A percentile compares a stretch with the other conserved stretches of the same genome.
phyloP scores from a whole-genome alignment of 2,329 filamentous ascomycete genomes.

The Talaromyces sp. region DNA sequence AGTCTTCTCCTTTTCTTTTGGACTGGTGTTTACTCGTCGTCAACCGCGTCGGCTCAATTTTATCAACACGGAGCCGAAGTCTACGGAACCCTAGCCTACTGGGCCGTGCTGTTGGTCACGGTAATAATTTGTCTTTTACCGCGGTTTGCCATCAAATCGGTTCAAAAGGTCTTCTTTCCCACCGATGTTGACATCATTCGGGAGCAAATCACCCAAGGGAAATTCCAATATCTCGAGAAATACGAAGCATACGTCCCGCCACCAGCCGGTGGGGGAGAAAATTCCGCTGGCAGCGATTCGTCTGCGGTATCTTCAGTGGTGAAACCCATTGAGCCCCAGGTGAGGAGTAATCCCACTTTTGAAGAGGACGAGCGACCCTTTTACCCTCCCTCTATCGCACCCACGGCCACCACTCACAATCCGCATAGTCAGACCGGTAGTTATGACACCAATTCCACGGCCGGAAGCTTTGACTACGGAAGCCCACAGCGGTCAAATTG shows the following conservation, averaged over 20 bases:
- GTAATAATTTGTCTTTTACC: conserved; percentile 80
- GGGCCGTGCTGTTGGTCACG: conserved; percentile 75
- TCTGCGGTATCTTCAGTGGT: conserved; percentile 36
- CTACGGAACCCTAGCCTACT: conserved; percentile 78
- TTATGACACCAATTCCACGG: conserved; percentile 82
- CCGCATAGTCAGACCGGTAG: conserved; percentile 83
- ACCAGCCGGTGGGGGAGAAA: conserved; percentile 15
- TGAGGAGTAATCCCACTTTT: conserved; percentile 60
- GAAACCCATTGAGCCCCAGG: conserved; percentile 51
- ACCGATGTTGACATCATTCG: conserved; percentile 93
- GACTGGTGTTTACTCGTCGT: conserved; percentile 80
- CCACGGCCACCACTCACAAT: conserved; percentile 73
- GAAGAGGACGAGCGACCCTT: conserved; percentile 89
- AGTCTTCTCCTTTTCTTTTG: conserved; percentile 88
- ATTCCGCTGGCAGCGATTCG: conserved; percentile 29
- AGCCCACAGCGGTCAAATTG: conserved; percentile 52
- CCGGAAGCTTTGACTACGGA: conserved; percentile 46
- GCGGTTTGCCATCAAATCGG: conserved; percentile 76
- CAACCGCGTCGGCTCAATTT: conserved; percentile 57
- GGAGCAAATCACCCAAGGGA: conserved; percentile 79
- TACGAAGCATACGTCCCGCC: conserved; percentile 47
- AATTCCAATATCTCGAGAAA: conserved; percentile 67
- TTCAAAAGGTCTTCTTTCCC: conserved; percentile 92
- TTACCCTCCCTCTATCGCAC: conserved; percentile 83
- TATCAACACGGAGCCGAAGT: conserved; percentile 75